Percentiles rank a stretch among this genome's conserved stretches.
Conservation (phyloP, 306 rosid species). For the Dryas alaskensis region DNA sequence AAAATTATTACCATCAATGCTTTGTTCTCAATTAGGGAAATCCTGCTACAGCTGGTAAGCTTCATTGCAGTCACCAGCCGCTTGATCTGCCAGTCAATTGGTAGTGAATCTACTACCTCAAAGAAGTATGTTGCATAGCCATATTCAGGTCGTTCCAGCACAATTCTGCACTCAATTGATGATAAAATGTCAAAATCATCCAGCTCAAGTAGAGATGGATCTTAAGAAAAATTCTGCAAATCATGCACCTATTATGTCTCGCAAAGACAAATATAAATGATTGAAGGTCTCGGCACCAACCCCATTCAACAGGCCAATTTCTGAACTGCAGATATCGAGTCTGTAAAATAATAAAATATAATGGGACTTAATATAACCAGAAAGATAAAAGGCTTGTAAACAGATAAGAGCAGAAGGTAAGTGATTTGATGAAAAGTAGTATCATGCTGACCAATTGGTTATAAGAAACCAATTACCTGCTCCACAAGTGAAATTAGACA, state of each 20-base stretch:
- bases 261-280: slow-evolving; percentile 83
- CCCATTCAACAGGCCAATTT: slow-evolving; percentile 93
- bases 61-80: slow-evolving; percentile 85
- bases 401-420: neutral
- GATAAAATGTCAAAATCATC: slow-evolving; percentile 23
- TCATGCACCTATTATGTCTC: slow-evolving; percentile 79
- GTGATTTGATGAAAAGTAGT: neutral
- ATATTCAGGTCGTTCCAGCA: slow-evolving; percentile 93
- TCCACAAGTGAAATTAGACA: slow-evolving; percentile 88
- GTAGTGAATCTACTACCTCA: slow-evolving; percentile 68
- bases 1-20: slow-evolving; percentile 54
- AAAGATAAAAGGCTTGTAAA: neutral
- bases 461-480: slow-evolving; percentile 57
- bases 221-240: slow-evolving; percentile 22
- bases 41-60: slow-evolving; percentile 71
- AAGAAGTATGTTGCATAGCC: slow-evolving; percentile 95
- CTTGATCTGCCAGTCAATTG: slow-evolving; percentile 83
- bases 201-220: slow-evolving; percentile 14
- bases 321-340: slow-evolving; percentile 65
- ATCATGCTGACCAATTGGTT: neutral
- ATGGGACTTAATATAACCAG: slow-evolving; percentile 15
- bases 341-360: slow-evolving; percentile 37
- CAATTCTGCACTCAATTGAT: slow-evolving; percentile 61
- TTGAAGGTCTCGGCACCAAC: slow-evolving; percentile 95
- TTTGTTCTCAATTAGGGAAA: slow-evolving; percentile 75